phyloP scores from a whole-genome alignment of 371 early-diverging fungal genomes.

The Nematocida sp. region DNA sequence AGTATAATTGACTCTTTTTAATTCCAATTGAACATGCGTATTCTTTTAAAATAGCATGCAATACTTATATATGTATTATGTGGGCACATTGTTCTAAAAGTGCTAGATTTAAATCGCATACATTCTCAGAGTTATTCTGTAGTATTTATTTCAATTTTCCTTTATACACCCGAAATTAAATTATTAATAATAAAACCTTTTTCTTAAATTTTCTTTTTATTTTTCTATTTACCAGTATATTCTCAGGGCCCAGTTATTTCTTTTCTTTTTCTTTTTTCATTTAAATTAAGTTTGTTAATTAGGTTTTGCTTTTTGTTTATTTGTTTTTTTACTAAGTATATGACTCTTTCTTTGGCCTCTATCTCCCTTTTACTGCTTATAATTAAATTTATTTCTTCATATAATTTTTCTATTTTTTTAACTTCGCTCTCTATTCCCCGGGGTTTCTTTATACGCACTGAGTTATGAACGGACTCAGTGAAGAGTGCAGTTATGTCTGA shows the following conservation, averaged over 20 bases:
- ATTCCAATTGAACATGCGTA: no score
- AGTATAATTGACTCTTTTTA: no score
- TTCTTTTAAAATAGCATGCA: no score
- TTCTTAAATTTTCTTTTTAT: slow-evolving; percentile 10
- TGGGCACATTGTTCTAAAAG: no score
- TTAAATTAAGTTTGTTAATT: slow-evolving; percentile 32
- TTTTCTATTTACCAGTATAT: not conserved
- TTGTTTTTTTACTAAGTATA: slow-evolving; percentile 12
- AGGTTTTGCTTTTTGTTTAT: slow-evolving; percentile 42
- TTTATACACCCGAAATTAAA: no score
- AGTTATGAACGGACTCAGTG: slow-evolving; percentile 7
- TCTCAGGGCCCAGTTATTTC: not conserved
- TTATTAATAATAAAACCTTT: not conserved
- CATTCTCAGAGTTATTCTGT: no score
- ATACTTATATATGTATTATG: no score
- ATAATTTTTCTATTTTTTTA: slow-evolving; percentile 31
- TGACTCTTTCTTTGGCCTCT: slow-evolving; percentile 37
- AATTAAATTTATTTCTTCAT: slow-evolving; percentile 32
- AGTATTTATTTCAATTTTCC: no score
- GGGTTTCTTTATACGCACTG: slow-evolving; percentile 3
- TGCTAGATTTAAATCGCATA: no score
- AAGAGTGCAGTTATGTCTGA: slow-evolving; percentile 10
- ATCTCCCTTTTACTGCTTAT: slow-evolving; percentile 13
- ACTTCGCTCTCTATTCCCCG: slow-evolving; percentile 25
- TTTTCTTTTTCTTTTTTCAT: slow-evolving; percentile 4